A percentile compares a stretch with the other conserved stretches of the same genome.
Evolutionary conservation across 768 basidiomycete species (phyloP).

Genomic region (Mycena vitilis): DNA sequence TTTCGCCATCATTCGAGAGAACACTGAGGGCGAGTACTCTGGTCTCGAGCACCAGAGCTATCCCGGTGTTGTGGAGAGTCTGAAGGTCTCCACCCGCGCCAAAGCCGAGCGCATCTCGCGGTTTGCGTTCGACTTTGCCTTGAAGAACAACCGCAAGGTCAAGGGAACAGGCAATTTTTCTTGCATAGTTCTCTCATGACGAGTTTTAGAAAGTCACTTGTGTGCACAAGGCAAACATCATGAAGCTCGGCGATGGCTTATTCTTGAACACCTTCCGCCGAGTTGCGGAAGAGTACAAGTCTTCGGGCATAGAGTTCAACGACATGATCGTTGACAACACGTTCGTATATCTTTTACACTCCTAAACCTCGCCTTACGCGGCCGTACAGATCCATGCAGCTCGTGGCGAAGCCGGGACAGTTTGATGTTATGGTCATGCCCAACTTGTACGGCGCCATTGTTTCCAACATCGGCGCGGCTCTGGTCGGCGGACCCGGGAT

Average conservation of each 20-base stretch:
- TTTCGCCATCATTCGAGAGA: conserved; percentile 99
- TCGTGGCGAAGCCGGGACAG: conserved; percentile 94
- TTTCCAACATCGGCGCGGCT: conserved; percentile 98
- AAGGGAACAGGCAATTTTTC: conserved; percentile 27
- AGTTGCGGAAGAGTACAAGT: conserved; percentile 96
- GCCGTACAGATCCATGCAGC: conserved; percentile 90
- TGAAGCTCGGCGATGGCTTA: conserved; percentile 99
- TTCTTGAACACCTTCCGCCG: conserved; percentile 98
- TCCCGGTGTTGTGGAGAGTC: conserved; percentile 97
- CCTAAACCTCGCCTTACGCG: conserved; percentile 15
- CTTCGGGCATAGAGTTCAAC: conserved; percentile 90
- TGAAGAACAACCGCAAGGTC: conserved; percentile 98
- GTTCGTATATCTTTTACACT: conserved; percentile 53
- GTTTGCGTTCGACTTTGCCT: conserved; percentile 98
- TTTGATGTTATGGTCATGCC: conserved; percentile 99
- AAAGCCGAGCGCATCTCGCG: conserved; percentile 97
- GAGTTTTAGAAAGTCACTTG: conserved; percentile 92
- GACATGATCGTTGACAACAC: conserved; percentile 99
- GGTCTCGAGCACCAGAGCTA: conserved; percentile 98
- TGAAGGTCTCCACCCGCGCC: conserved; percentile 95
- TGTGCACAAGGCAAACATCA: conserved; percentile 99
- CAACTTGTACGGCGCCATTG: conserved; percentile 96
- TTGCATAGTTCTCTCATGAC: conserved; percentile 14
- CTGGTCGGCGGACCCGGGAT: conserved; percentile 98
- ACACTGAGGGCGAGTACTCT: conserved; percentile 99